Conservation (phyloP, 345 rosid genomes). For the Brassica cretica region DNA sequence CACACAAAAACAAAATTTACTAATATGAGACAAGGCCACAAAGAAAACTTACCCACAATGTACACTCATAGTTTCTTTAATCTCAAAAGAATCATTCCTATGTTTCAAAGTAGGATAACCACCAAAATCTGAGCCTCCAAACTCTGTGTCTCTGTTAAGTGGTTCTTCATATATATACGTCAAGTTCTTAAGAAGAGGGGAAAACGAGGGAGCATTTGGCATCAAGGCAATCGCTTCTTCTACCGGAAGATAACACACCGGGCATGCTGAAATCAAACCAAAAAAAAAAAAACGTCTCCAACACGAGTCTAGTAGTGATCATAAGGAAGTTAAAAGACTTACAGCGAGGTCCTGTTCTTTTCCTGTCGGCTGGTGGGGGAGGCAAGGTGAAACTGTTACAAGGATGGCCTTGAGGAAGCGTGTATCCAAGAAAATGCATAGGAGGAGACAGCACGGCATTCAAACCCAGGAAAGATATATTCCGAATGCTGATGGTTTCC, state of each 20-base stretch:
- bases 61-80: constrained; percentile 80
- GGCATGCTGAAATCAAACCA: constrained; percentile 74
- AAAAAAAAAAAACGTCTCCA: constrained; percentile 5
- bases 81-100: constrained; percentile 80
- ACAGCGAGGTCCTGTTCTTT: constrained; percentile 97
- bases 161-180: constrained; percentile 74
- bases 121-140: constrained; percentile 98
- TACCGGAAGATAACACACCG: constrained; percentile 95
- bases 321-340: constrained; percentile 37
- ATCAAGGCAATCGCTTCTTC: constrained; percentile 87
- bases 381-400: constrained; percentile 84
- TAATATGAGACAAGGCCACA: not conserved
- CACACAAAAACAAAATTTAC: not conserved
- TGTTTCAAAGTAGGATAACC: constrained; percentile 87
- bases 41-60: constrained; percentile 82
- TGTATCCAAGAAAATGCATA: constrained; percentile 74
- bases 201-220: constrained; percentile 85
- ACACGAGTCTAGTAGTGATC: not conserved
- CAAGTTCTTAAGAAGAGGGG: constrained; percentile 73
- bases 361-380: constrained; percentile 96
- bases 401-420: constrained; percentile 92
- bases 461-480: constrained; percentile 30
- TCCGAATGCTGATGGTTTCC: constrained; percentile 21
- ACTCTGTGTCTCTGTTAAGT: constrained; percentile 59
- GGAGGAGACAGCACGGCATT: constrained; percentile 39